A percentile compares a stretch with the other conserved stretches of the same genome.
Evolutionary conservation across 306 rosid species (phyloP).

Genomic region (Gillenia trifoliata): DNA sequence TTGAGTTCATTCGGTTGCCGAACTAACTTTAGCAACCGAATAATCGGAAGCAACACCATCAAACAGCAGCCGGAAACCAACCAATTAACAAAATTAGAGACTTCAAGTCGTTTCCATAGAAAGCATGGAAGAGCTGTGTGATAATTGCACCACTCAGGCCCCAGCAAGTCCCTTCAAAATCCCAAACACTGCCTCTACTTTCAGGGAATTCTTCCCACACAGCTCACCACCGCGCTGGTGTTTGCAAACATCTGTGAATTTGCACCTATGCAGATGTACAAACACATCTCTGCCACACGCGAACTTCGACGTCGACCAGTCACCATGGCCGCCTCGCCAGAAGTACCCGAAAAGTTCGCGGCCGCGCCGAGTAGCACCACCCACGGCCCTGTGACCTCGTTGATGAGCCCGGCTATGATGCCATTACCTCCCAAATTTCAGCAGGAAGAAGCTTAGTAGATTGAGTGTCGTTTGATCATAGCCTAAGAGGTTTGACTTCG

Average conservation of each 20-base stretch:
- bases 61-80: slow-evolving; percentile 61
- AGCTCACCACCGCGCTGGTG: slow-evolving; percentile 56
- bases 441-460: slow-evolving; percentile 73
- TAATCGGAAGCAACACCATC: slow-evolving; percentile 33
- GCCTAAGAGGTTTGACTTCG: slow-evolving; percentile 46
- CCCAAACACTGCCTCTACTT: slow-evolving; percentile 63
- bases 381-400: slow-evolving; percentile 61
- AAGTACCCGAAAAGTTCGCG: slow-evolving; percentile 73
- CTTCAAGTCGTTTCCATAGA: slow-evolving; percentile 41
- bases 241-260: slow-evolving; percentile 64
- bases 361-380: slow-evolving; percentile 50
- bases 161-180: slow-evolving; percentile 61
- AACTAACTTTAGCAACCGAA: slow-evolving; percentile 26
- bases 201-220: slow-evolving; percentile 58
- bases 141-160: slow-evolving; percentile 73
- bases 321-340: slow-evolving; percentile 73
- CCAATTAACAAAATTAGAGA: slow-evolving; percentile 51
- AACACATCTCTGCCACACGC: slow-evolving; percentile 69
- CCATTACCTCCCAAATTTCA: slow-evolving; percentile 70
- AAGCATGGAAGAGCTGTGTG: slow-evolving; percentile 50
- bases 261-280: slow-evolving; percentile 65
- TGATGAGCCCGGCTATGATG: slow-evolving; percentile 49
- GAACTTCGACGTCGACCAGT: slow-evolving; percentile 37
- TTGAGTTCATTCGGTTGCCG: slow-evolving; percentile 38
- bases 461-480: slow-evolving; percentile 74